Conservation (phyloP, 495 filamentous ascomycete genomes). For the Chaetomidium leptoderma region DNA sequence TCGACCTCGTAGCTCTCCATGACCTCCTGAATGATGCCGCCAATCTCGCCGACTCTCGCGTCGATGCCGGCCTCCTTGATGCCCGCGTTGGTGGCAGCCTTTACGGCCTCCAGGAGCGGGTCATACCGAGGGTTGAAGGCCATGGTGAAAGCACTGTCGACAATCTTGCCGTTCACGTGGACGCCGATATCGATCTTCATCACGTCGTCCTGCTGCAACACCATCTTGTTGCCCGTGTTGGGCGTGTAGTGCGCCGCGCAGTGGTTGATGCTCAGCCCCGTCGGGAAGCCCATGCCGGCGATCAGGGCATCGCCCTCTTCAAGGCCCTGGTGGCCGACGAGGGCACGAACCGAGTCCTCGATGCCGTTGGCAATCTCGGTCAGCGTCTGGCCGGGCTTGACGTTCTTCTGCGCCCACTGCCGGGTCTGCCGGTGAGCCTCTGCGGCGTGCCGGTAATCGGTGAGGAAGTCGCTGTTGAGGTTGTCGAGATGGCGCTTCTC, state of each 20-base stretch:
- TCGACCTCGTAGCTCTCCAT: conserved; percentile 90
- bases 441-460: conserved; percentile 80
- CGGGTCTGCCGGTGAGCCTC: conserved; percentile 88
- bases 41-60: conserved; percentile 71
- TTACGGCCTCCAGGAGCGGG: conserved; percentile 73
- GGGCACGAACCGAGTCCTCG: conserved; percentile 74
- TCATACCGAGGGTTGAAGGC: conserved; percentile 83
- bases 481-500: conserved; percentile 83
- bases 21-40: conserved; percentile 71
- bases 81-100: conserved; percentile 83
- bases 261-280: conserved; percentile 80
- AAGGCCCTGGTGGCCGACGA: conserved; percentile 73
- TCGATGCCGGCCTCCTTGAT: conserved; percentile 82
- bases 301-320: conserved; percentile 72
- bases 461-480: conserved; percentile 77
- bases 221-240: conserved; percentile 84
- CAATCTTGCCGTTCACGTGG: conserved; percentile 84
- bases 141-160: conserved; percentile 91
- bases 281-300: conserved; percentile 86
- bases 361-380: conserved; percentile 81
- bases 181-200: conserved; percentile 94
- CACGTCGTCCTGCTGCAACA: conserved; percentile 76
- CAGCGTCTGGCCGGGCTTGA: conserved; percentile 76
- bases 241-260: conserved; percentile 87
- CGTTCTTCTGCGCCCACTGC: conserved; percentile 72